phyloP scores from a whole-genome alignment of 768 basidiomycete species.

The Mycena olivaceomarginata region DNA sequence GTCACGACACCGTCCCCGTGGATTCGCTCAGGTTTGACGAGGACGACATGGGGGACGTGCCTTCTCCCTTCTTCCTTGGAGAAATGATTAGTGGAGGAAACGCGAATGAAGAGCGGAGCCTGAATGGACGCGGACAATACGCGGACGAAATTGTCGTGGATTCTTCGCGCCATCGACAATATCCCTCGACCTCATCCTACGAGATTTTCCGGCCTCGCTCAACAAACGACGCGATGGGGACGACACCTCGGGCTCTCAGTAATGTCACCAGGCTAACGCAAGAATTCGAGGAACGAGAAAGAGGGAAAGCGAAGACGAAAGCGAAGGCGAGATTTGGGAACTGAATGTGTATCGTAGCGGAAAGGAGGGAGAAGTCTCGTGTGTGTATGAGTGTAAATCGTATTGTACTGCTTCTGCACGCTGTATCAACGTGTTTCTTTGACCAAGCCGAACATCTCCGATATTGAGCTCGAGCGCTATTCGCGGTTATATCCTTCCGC shows the following conservation, averaged over 20 bases:
- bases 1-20: neutral
- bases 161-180: neutral
- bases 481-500: neutral
- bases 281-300: constrained; percentile 15
- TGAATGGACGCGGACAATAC: neutral
- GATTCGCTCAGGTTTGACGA: constrained; percentile 19
- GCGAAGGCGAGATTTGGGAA: neutral
- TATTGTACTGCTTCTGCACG: constrained; percentile 11
- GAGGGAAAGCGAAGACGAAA: constrained; percentile 10
- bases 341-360: neutral
- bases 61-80: constrained; percentile 6
- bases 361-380: neutral
- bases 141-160: constrained; percentile 10
- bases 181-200: constrained; percentile 13
- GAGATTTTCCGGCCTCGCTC: constrained; percentile 13
- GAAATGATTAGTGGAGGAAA: neutral
- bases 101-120: neutral
- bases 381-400: neutral
- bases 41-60: neutral
- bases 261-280: constrained; percentile 14
- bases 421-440: constrained; percentile 21
- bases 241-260: constrained; percentile 13
- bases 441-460: neutral
- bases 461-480: neutral
- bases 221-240: neutral